Conservation (phyloP, 768 basidiomycete genomes). For the Lactarius sp. region DNA sequence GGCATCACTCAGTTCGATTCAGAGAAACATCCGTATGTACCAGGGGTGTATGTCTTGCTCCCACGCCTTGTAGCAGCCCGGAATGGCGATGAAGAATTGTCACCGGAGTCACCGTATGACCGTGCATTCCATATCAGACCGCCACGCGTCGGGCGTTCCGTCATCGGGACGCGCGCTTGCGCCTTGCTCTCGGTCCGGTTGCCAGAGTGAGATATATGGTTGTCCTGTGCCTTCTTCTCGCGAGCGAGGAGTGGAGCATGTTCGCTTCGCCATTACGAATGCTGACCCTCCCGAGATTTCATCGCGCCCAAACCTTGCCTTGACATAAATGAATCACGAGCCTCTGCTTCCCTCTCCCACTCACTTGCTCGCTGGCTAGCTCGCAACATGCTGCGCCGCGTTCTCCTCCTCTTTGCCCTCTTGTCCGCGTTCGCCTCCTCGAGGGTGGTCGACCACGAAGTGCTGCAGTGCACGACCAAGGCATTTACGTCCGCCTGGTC, state of each 20-base stretch:
- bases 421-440: background rate
- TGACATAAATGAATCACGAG: background rate
- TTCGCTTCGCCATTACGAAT: constrained; percentile 10
- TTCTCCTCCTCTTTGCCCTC: background rate
- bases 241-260: constrained; percentile 9
- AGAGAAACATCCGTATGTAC: constrained; percentile 1
- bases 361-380: background rate
- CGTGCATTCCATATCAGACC: background rate
- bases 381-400: constrained; percentile 1
- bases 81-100: background rate
- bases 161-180: background rate
- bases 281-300: background rate
- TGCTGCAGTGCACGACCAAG: constrained; percentile 23
- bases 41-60: constrained; percentile 1
- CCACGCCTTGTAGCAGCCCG: background rate
- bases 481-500: constrained; percentile 19
- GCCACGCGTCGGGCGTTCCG: constrained; percentile 6
- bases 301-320: background rate
- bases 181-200: constrained; percentile 5
- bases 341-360: background rate
- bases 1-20: background rate
- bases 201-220: background rate
- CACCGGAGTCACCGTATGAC: background rate
- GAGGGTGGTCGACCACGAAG: constrained; percentile 9
- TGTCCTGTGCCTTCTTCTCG: background rate